Percentiles rank a stretch among this genome's conserved stretches.
These are phyloP conservation scores for Teratosphaeria viscida DNA, from an alignment of 2,329 filamentous ascomycete genomes.

Conservation along the genomic window DNA sequence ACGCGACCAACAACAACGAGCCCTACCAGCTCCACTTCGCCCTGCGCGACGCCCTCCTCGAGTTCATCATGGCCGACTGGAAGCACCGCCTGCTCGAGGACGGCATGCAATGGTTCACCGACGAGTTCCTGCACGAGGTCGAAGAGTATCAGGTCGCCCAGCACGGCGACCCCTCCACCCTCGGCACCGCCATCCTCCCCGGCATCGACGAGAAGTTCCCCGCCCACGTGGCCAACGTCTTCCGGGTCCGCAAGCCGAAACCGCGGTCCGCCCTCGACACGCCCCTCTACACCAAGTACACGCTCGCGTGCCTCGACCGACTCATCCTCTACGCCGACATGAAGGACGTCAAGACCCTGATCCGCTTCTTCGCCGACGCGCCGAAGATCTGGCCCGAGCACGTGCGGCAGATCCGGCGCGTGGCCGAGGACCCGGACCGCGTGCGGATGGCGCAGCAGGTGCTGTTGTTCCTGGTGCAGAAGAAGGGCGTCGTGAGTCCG, in stretches of 20 bases:
- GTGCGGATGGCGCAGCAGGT: constrained; percentile 49
- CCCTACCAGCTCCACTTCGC: constrained; percentile 48
- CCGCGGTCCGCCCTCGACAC: constrained; percentile 6
- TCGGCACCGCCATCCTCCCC: not conserved
- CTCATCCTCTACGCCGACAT: constrained; percentile 48
- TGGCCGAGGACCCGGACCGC: constrained; percentile 54
- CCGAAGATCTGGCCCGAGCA: constrained; percentile 66
- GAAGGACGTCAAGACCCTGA: constrained; percentile 75
- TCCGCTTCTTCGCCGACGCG: constrained; percentile 84
- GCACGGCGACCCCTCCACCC: not conserved
- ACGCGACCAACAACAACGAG: constrained; percentile 21
- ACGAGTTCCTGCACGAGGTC: constrained; percentile 95
- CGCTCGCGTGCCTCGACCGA: constrained; percentile 45
- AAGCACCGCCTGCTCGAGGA: constrained; percentile 69
- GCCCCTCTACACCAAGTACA: constrained; percentile 20
- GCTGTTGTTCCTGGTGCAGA: constrained; percentile 48
- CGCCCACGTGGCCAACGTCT: not conserved
- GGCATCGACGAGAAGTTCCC: not conserved
- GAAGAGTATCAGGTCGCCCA: constrained; percentile 26
- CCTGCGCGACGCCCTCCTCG: constrained; percentile 71
- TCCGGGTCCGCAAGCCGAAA: not conserved
- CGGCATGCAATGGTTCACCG: constrained; percentile 86
- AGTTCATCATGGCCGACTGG: constrained; percentile 87
- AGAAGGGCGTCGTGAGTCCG: constrained; percentile 49
- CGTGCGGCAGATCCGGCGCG: constrained; percentile 57